Evolutionary conservation across 148 eudicot genomes (phyloP), one percentile per base, ranked within the genome.

Genomic region (Simmondsia chinensis): DNA sequence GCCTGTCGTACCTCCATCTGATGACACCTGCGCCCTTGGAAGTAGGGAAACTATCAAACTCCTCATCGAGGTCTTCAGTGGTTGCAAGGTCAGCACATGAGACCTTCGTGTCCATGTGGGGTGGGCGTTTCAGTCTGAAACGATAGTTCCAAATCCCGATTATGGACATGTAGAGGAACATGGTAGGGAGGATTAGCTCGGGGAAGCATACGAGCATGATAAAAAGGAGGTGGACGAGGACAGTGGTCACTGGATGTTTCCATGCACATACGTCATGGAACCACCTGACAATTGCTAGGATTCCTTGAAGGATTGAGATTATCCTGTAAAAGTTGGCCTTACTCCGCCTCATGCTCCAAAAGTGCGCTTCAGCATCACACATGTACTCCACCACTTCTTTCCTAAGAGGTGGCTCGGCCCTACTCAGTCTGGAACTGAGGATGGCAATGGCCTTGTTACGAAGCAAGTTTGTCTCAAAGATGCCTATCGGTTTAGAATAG

Each of bases 331-430:
- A 82, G 49, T 82, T 79, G 4, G 96, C 94, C 69, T 82, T 87
- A 61, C 96, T 87, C 8, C 85, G 48, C 60, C 96, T 79, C 82
- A 87, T 79, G 67, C 94, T 79, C 93, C 93, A 87, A 22, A 79
- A 69, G 52, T 87, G 96, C 0, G 94, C 56, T 49, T 87, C 76
- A 3, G 72, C 73, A 50, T 87, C 96, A 21, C 77, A 57, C 94
- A 87, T 82, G 65, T 76, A 87, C 31, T 76, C 88, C 2, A 87
- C 77, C 5, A 87, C 75, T 65, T 82, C 96, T 52, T 35, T 71
- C 56, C 71, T 64, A 1, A 87, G 65, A 23, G 96, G 94, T 4
- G 96, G 96, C 50, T 79, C 94, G 0, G 96, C 76, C 12, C 96
- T 48, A 40, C 73, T 68, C 2, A 87, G 89, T 45, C 94, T 58